These are phyloP conservation scores for Tagetes patula DNA, from an alignment of 129 eudicot species.

Conservation along the genomic window DNA sequence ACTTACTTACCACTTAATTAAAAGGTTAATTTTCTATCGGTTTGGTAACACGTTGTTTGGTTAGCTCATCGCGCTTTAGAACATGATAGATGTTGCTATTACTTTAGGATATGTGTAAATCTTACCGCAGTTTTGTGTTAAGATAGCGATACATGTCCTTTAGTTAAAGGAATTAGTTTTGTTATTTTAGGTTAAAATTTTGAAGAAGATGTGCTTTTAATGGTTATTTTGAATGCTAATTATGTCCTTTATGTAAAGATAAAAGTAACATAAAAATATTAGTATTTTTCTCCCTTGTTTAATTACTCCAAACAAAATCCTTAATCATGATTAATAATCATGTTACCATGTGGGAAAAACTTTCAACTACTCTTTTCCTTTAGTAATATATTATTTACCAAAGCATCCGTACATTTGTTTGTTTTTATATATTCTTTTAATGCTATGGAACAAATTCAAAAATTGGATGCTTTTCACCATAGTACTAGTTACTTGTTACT, in stretches of 20 bases:
- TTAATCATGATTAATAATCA: constrained; percentile 24
- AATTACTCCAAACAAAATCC: constrained; percentile 12
- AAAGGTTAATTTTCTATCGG: too few relatives aligned
- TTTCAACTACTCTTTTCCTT: neutral
- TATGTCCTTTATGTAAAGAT: neutral
- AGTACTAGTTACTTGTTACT: neutral
- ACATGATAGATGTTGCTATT: too few relatives aligned
- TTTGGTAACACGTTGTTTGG: neutral
- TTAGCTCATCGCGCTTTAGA: too few relatives aligned
- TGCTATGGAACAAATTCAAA: neutral
- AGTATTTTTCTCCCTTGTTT: neutral
- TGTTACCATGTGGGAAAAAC: constrained; percentile 31
- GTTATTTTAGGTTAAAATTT: neutral
- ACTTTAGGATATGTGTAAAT: neutral
- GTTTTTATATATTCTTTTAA: neutral
- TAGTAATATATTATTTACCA: neutral
- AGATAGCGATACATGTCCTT: neutral
- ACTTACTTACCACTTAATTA: too few relatives aligned
- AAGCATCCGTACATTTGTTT: constrained; percentile 12
- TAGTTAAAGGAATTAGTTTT: neutral
- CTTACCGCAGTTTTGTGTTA: neutral
- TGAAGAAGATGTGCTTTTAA: neutral
- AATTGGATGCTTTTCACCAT: neutral
- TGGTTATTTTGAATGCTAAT: neutral
- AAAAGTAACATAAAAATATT: too few relatives aligned